Conservation (phyloP, 2,329 filamentous ascomycete genomes). For the Epichloe sylvatica region DNA sequence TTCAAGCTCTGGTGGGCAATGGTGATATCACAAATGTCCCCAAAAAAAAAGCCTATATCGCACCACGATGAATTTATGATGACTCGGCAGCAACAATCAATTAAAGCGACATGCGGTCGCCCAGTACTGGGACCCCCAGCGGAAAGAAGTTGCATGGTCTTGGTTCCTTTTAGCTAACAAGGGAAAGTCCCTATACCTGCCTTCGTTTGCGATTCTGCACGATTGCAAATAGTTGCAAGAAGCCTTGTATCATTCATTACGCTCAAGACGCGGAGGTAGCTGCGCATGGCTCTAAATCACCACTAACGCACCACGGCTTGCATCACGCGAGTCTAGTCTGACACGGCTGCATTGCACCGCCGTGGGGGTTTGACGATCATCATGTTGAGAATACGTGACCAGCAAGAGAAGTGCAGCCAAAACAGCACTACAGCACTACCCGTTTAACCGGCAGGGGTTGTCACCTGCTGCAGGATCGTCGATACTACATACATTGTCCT, state of each 20-base stretch:
- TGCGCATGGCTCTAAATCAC: background rate
- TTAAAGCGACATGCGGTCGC: background rate
- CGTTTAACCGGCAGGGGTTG: constrained; percentile 2
- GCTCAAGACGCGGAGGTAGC: background rate
- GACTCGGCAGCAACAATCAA: background rate
- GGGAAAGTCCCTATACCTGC: too few species aligned
- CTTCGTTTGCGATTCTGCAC: background rate
- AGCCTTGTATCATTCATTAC: background rate
- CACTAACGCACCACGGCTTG: background rate
- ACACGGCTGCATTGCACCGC: background rate
- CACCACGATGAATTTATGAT: background rate
- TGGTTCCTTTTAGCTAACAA: too few species aligned
- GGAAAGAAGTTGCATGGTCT: too few species aligned
- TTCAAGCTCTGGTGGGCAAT: too few species aligned
- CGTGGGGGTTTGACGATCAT: background rate
- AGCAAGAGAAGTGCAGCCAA: background rate
- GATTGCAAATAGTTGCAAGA: background rate
- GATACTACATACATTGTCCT: background rate
- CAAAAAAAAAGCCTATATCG: background rate
- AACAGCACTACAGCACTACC: background rate
- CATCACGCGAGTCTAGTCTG: background rate
- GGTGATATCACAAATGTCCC: background rate
- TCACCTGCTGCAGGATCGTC: background rate
- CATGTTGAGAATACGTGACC: background rate
- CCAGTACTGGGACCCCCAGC: too few species aligned